Evolutionary conservation across 805 yeast genomes (phyloP).

Genomic region (Kazachstania africana): DNA sequence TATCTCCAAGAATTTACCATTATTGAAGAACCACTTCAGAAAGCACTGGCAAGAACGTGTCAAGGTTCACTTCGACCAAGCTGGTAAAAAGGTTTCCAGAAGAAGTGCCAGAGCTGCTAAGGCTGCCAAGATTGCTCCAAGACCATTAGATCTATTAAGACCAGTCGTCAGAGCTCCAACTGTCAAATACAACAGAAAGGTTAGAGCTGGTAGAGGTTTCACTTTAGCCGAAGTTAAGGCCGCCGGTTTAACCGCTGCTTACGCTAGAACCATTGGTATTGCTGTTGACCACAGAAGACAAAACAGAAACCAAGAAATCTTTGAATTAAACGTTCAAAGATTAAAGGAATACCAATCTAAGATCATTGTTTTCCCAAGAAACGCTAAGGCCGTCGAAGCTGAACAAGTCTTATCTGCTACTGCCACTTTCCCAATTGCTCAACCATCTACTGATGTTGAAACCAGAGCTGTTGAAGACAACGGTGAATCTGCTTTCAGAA

Average conservation of each 20-base stretch:
- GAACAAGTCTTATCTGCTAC: conserved; percentile 64
- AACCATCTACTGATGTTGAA: conserved; percentile 56
- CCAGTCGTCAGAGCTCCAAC: conserved; percentile 99
- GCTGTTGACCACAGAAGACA: conserved; percentile 99
- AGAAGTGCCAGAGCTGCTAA: conserved; percentile 86
- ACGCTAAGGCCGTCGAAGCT: conserved; percentile 72
- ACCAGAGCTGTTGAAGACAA: conserved; percentile 82
- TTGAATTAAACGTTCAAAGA: conserved; percentile 90
- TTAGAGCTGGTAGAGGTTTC: conserved; percentile 99
- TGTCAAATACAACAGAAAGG: conserved; percentile 97
- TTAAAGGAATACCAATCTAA: conserved; percentile 92
- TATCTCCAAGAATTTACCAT: conserved; percentile 96
- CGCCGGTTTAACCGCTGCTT: conserved; percentile 84
- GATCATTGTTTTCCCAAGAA: conserved; percentile 91
- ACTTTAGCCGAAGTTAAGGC: conserved; percentile 96
- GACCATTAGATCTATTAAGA: conserved; percentile 91
- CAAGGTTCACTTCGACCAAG: conserved; percentile 99
- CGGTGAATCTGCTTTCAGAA: conserved; percentile 77
- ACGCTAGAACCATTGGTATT: conserved; percentile 97
- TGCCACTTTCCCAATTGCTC: conserved; percentile 85
- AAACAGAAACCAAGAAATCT: conserved; percentile 93
- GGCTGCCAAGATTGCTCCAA: conserved; percentile 95
- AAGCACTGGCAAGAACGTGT: conserved; percentile 99
- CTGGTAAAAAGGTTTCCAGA: conserved; percentile 98
- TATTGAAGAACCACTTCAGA: conserved; percentile 99